A percentile compares a stretch with the other conserved stretches of the same genome.
These are phyloP conservation scores for Tuber microsphaerosporum DNA, from an alignment of 495 filamentous ascomycete genomes.

Conservation along the genomic window DNA sequence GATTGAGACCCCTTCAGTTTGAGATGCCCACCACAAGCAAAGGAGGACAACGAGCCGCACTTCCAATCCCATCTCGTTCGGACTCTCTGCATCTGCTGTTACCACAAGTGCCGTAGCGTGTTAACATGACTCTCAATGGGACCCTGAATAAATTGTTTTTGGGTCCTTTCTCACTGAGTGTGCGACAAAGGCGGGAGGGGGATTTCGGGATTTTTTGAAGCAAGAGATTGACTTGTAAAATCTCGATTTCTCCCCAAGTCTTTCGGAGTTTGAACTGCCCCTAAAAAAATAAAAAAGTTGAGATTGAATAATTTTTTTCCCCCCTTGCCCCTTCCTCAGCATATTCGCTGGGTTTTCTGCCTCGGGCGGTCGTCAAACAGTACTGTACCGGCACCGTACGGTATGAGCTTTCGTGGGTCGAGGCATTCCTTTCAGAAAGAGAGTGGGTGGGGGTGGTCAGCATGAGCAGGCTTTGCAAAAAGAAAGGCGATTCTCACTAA, in stretches of 20 bases:
- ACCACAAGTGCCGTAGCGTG: neutral
- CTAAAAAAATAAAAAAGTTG: neutral
- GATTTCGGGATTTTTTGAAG: neutral
- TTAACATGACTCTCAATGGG: neutral
- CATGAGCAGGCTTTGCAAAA: slow-evolving; percentile 22
- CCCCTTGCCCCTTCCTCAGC: neutral
- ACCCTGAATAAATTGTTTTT: slow-evolving; percentile 3
- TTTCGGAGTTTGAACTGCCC: neutral
- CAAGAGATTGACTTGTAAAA: neutral
- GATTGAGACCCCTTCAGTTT: neutral
- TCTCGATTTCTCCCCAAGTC: neutral
- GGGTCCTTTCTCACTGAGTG: neutral
- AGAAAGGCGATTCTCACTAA: slow-evolving; percentile 33
- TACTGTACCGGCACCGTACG: neutral
- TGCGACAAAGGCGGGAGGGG: neutral
- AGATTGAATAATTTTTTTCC: neutral
- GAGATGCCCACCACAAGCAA: neutral
- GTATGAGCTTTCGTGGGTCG: slow-evolving; percentile 10
- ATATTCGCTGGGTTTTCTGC: neutral
- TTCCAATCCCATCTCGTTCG: neutral
- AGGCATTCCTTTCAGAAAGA: slow-evolving; percentile 6
- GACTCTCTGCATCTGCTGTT: neutral
- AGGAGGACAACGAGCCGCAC: neutral
- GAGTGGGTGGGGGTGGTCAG: slow-evolving; percentile 32
- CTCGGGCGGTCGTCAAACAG: neutral